These are phyloP conservation scores for Peronospora tabacina DNA, from an alignment of 352 stramenopile species.

Conservation along the genomic window DNA sequence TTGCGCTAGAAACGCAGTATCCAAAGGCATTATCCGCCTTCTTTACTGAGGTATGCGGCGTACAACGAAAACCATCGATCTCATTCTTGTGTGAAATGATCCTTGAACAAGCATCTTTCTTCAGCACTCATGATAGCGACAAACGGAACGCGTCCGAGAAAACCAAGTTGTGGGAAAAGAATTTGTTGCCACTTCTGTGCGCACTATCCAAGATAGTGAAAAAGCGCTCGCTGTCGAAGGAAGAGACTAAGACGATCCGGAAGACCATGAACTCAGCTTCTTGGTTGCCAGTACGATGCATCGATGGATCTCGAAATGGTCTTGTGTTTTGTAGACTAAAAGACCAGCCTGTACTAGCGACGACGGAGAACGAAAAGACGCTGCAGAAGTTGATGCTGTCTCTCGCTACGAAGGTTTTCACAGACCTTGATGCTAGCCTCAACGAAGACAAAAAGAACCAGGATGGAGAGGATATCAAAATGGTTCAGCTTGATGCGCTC, in stretches of 20 bases:
- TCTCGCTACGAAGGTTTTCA: conserved; percentile 16
- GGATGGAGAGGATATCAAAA: conserved; percentile 13
- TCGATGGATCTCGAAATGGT: conserved; percentile 6
- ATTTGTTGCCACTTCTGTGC: conserved; percentile 35
- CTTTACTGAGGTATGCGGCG: conserved; percentile 55
- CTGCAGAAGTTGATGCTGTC: conserved; percentile 34
- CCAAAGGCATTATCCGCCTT: conserved; percentile 43
- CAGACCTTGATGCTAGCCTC: background rate
- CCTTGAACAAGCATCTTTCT: background rate
- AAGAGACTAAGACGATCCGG: conserved; percentile 36
- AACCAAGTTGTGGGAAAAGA: conserved; percentile 31
- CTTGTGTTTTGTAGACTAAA: conserved; percentile 23
- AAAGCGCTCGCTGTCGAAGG: conserved; percentile 36
- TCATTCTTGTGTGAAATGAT: conserved; percentile 38
- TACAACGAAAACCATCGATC: conserved; percentile 54
- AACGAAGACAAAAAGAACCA: conserved; percentile 4
- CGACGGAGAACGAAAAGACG: conserved; percentile 29
- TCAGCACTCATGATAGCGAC: background rate
- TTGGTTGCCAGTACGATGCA: conserved; percentile 32
- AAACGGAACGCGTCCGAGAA: conserved; percentile 10
- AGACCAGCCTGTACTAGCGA: conserved; percentile 26
- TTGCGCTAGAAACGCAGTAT: conserved; percentile 47
- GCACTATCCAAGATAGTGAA: conserved; percentile 36
- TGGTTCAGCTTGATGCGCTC: conserved; percentile 27
- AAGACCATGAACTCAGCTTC: conserved; percentile 32